Evolutionary conservation across 2,329 filamentous ascomycete genomes (phyloP).

Genomic region (Fusarium scirpi): DNA sequence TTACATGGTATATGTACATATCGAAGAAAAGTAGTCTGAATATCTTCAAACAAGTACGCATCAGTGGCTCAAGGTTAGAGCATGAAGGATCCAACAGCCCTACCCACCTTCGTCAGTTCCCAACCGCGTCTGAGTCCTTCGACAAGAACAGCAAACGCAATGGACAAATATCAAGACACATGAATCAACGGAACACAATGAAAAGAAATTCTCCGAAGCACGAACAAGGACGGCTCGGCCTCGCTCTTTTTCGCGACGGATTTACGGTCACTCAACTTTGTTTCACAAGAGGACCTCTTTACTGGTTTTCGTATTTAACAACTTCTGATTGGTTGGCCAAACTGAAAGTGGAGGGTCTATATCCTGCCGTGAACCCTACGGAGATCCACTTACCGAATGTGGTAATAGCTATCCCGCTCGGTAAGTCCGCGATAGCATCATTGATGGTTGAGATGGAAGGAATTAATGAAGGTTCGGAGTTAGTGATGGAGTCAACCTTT

Average conservation of each 20-base stretch:
- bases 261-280: background rate
- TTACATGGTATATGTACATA: too few species aligned
- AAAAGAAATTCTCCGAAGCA: background rate
- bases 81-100: background rate
- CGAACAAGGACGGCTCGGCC: background rate
- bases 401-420: constrained; percentile 11
- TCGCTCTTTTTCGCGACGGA: background rate
- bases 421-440: constrained; percentile 23
- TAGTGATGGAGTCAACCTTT: fast-evolving
- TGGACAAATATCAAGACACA: background rate
- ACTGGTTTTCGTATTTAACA: constrained; percentile 24
- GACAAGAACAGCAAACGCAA: background rate
- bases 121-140: background rate
- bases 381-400: constrained; percentile 20
- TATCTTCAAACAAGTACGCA: background rate
- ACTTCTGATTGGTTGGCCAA: background rate
- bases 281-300: background rate
- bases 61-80: background rate
- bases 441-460: constrained; percentile 2
- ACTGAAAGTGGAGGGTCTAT: fast-evolving
- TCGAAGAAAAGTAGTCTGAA: too few species aligned
- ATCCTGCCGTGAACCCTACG: background rate
- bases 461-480: constrained; percentile 16
- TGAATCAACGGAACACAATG: fast-evolving
- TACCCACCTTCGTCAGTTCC: background rate